Evolutionary conservation across 2,329 filamentous ascomycete genomes (phyloP).

Genomic region (Diaporthe helianthi): DNA sequence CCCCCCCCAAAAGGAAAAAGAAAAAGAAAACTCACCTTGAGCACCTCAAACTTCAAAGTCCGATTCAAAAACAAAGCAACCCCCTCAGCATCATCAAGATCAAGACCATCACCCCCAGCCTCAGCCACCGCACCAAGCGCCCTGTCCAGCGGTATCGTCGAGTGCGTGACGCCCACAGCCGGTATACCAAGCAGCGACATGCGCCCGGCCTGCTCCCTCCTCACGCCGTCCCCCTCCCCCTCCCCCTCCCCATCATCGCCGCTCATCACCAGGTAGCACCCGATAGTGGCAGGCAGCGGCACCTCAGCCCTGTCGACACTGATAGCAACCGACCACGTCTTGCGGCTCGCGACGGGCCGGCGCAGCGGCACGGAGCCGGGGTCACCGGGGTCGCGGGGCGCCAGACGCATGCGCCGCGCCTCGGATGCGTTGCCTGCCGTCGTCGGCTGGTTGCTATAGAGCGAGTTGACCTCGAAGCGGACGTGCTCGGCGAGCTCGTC

Average conservation of each 20-base stretch:
- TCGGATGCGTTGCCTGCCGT: background rate
- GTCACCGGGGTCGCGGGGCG: background rate
- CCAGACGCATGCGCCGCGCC: background rate
- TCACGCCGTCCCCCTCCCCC: background rate
- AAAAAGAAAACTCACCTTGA: conserved; percentile 35
- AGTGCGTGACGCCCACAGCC: conserved; percentile 41
- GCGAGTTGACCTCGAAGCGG: conserved; percentile 61
- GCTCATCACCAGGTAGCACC: conserved; percentile 41
- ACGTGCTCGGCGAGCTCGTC: conserved; percentile 68
- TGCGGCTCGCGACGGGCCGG: conserved; percentile 38
- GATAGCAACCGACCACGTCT: conserved; percentile 42
- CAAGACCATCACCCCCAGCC: conserved; percentile 6
- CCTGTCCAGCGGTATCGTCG: conserved; percentile 42
- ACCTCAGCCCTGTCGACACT: conserved; percentile 48
- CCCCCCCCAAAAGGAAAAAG: background rate
- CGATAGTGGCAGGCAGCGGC: conserved; percentile 47
- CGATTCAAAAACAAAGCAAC: conserved; percentile 35
- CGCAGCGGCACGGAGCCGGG: background rate
- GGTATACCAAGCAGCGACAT: conserved; percentile 49
- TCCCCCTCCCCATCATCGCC: conserved; percentile 36
- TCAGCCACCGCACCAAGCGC: conserved; percentile 37
- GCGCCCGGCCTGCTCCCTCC: conserved; percentile 40
- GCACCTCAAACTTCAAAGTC: conserved; percentile 38
- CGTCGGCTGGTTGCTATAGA: conserved; percentile 47
- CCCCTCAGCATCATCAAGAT: conserved; percentile 13